Conservation (phyloP, 129 eudicot genomes). For the Tagetes patula region DNA sequence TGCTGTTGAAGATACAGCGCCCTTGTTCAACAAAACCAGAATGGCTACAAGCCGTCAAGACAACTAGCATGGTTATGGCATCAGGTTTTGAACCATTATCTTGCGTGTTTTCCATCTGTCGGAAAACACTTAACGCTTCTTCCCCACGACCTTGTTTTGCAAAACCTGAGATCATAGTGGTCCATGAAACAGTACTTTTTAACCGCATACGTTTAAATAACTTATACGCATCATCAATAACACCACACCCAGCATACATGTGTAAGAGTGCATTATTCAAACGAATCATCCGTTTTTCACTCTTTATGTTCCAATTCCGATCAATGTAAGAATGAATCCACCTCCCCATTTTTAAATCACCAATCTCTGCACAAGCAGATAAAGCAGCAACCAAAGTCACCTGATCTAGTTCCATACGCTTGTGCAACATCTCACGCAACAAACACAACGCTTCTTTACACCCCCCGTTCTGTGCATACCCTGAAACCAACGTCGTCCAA, state of each 20-base stretch:
- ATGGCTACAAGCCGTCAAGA: constrained; percentile 73
- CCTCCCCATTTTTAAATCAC: constrained; percentile 59
- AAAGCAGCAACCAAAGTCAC: constrained; percentile 46
- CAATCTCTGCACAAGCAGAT: constrained; percentile 79
- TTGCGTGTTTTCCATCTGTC: constrained; percentile 41
- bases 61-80: constrained; percentile 51
- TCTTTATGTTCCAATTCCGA: constrained; percentile 14
- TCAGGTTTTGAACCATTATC: constrained; percentile 44
- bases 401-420: constrained; percentile 47
- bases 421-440: constrained; percentile 44
- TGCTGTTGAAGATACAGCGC: constrained; percentile 38
- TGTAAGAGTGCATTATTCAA: constrained; percentile 61
- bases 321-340: constrained; percentile 61
- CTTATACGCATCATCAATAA: constrained; percentile 44
- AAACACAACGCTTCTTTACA: constrained; percentile 50
- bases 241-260: constrained; percentile 81
- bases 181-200: constrained; percentile 59
- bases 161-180: constrained; percentile 66
- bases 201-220: constrained; percentile 47
- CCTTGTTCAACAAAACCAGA: constrained; percentile 67
- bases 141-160: constrained; percentile 67
- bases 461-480: constrained; percentile 44
- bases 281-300: constrained; percentile 32
- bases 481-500: constrained; percentile 66
- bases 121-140: constrained; percentile 56